Evolutionary conservation across 192 early-diverging fungal genomes (phyloP).

Genomic region (Haplosporangium gracile): DNA sequence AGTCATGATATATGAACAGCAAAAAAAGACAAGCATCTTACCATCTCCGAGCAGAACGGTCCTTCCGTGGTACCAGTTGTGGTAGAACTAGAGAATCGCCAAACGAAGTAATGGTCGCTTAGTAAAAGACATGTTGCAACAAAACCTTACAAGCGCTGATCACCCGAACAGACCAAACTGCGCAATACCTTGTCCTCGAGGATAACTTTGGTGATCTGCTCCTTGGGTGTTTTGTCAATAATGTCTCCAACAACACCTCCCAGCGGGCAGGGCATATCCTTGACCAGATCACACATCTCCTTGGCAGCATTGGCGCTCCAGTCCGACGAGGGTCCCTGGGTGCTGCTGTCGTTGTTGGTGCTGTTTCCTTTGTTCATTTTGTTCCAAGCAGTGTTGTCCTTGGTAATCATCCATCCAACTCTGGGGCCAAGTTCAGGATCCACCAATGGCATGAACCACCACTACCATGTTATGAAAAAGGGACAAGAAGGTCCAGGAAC

Average conservation of each 20-base stretch:
- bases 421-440: background rate
- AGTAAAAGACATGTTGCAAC: background rate
- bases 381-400: background rate
- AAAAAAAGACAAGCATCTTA: background rate
- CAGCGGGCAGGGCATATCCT: constrained; percentile 13
- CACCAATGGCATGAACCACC: constrained; percentile 7
- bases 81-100: constrained; percentile 2
- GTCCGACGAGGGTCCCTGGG: background rate
- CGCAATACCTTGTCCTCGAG: constrained; percentile 19
- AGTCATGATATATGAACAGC: background rate
- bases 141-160: background rate
- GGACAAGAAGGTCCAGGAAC: background rate
- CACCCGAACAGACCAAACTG: too few relatives aligned
- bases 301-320: constrained; percentile 1
- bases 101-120: background rate
- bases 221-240: constrained; percentile 10
- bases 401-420: constrained; percentile 1
- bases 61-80: constrained; percentile 11
- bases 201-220: constrained; percentile 15
- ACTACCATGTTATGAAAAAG: background rate
- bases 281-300: background rate
- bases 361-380: background rate
- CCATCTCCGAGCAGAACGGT: constrained; percentile 25
- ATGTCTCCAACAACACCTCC: constrained; percentile 19
- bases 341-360: background rate